Evolutionary conservation across 345 rosid species (phyloP), one percentile per base, ranked within the genome.

Genomic region (Capsella bursapastoris): DNA sequence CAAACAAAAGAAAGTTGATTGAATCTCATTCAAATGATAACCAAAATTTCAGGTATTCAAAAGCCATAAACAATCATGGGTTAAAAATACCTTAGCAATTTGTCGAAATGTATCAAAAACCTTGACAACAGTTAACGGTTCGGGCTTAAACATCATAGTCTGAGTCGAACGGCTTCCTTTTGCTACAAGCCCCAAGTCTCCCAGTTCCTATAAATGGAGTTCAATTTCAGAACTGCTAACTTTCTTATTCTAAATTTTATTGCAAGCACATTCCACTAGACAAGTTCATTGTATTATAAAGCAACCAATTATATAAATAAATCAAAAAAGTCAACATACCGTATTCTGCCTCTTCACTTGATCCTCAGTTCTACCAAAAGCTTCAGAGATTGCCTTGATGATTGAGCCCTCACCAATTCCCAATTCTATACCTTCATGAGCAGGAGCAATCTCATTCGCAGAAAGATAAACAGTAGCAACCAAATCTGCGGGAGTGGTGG

Each of bases 121-220:
- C 81, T 92, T 89, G 70, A 76, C 76, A 66, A 95, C 78, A n/a
- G 96, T 90, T 77, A 95, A 83, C 25, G 97, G 77, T 34, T 86
- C 87, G 7, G 99, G 99, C 81, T 84, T 88, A 66, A 89, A 86
- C 98, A 92, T 95, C 89, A 87, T 87, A 35, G 90, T 83, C 66
- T 95, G 99, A 68, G 97, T 87, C 44, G 90, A 86, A 47, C 98
- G 92, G 80, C 97, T 95, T 73, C 85, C 91, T 86, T 92, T 88
- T 55, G 98, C 99, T 45, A 95, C 99, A 74, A 86, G 90, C 32
- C 99, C 99, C 72, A 95, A 76, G 80, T 95, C 99, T 79, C 99
- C 99, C 73, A 80, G 72, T 25, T 82, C 89, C 97, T 95, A 78
- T 37, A 82, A 78, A 58, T 50, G 38, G 28, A 64, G 53, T 48